phyloP scores from a whole-genome alignment of 192 early-diverging fungal genomes.

The Dispira simplex region DNA sequence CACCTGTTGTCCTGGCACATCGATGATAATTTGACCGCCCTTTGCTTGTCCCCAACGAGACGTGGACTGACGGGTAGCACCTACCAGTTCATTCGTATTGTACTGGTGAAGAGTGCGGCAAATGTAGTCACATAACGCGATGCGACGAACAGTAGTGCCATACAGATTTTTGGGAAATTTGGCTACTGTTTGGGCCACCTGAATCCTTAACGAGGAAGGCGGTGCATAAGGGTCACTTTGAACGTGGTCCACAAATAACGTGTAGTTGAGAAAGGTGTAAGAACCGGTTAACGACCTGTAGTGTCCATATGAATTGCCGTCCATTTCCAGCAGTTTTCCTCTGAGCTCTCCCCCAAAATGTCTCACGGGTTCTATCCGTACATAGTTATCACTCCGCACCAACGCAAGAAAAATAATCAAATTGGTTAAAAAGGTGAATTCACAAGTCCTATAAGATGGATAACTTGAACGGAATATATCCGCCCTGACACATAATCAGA shows the following conservation, averaged over 20 bases:
- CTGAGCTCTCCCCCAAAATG: too few species aligned
- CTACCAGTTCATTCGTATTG: too few species aligned
- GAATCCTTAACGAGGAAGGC: conserved; percentile 27
- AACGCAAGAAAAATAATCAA: too few species aligned
- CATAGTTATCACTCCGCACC: too few species aligned
- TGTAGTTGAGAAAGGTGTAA: conserved; percentile 17
- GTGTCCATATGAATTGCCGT: conserved; percentile 16
- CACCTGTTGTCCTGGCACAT: conserved; percentile 33
- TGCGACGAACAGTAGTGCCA: conserved; percentile 15
- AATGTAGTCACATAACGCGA: conserved; percentile 28
- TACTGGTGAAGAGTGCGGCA: conserved; percentile 15
- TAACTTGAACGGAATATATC: too few species aligned
- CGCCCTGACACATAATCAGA: too few species aligned
- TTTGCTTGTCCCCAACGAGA: conserved; percentile 19
- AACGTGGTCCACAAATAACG: conserved; percentile 19
- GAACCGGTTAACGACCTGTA: conserved; percentile 21
- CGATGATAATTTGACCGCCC: conserved; percentile 23
- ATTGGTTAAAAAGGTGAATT: too few species aligned
- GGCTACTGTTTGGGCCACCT: conserved; percentile 18
- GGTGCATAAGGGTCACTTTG: conserved; percentile 36
- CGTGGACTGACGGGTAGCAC: too few species aligned
- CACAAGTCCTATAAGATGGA: too few species aligned
- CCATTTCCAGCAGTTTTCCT: conserved; percentile 6
- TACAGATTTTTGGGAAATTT: conserved; percentile 19
- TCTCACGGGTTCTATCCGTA: too few species aligned